Evolutionary conservation across 2,329 filamentous ascomycete species (phyloP).

Genomic region (Biscogniauxia sp.): DNA sequence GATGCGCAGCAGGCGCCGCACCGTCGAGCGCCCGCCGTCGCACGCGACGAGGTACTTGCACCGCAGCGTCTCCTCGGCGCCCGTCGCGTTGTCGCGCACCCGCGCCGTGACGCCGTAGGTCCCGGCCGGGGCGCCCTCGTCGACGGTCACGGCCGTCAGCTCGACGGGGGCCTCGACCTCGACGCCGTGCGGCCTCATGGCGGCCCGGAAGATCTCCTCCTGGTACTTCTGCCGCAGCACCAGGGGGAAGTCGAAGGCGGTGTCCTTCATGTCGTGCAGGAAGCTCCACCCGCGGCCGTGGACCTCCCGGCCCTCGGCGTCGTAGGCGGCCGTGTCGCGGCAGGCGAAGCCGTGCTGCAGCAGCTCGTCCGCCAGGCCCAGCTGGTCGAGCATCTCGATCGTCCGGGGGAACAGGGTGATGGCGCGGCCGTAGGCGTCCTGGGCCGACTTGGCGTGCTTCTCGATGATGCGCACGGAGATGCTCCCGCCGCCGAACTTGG

Average conservation of each 20-base stretch:
- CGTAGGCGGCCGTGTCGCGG: conserved; percentile 47
- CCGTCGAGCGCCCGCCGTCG: conserved; percentile 50
- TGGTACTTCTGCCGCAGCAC: conserved; percentile 55
- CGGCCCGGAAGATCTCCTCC: conserved; percentile 48
- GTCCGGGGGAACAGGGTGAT: conserved; percentile 53
- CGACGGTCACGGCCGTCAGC: conserved; percentile 37
- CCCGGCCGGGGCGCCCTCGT: conserved; percentile 29
- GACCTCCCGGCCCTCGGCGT: conserved; percentile 41
- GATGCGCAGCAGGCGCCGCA: conserved; percentile 44
- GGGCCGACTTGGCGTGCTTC: conserved; percentile 44
- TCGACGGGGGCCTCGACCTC: conserved; percentile 36
- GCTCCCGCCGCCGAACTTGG: conserved; percentile 33
- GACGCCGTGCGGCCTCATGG: conserved; percentile 33
- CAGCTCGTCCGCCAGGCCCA: conserved; percentile 47
- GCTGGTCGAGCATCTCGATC: conserved; percentile 51
- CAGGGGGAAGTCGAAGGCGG: conserved; percentile 50
- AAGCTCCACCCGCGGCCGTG: conserved; percentile 49
- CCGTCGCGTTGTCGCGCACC: conserved; percentile 5
- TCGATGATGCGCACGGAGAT: conserved; percentile 47
- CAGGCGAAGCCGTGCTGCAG: conserved; percentile 53
- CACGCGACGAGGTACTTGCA: conserved; percentile 50
- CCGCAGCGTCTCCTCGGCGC: conserved; percentile 8
- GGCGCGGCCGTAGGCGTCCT: conserved; percentile 46
- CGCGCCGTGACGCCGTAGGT: conserved; percentile 11
- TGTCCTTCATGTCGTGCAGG: conserved; percentile 52